Base-by-base conservation (phyloP, 257 asterid species). In the Jacaranda mimosifolia region DNA sequence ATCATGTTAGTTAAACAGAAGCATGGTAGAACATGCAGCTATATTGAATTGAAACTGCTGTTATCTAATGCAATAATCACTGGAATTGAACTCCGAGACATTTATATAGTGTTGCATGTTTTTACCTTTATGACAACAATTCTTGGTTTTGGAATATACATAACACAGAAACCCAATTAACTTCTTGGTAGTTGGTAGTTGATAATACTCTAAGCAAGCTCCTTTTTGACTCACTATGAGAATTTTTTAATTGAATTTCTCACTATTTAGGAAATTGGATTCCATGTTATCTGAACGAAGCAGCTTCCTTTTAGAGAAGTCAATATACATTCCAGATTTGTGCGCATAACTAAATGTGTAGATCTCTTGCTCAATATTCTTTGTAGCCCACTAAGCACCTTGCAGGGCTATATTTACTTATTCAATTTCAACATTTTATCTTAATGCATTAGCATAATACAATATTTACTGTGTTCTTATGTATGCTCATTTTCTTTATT, bases 401-500 rank as follows among this genome's bases (percentile, higher is more conserved):
- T 45, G 13, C 58, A 40, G 40, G 42, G 38, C 74, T 43, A 53
- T 6, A 21, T 26, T 63, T 58, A 36, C 7, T 19, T 72, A 40
- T 60, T 45, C 43, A 11, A 39, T 13, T 6, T n/a, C 76, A 26
- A 48, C 36, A 32, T 42, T 40, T 42, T 49, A 7, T 66, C 26
- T 14, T 32, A 17, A 38, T 67, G 60, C 55, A 68, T 71, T 38
- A 12, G 36, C 68, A 51, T 38, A 17, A n/a, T 42, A 18, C 42
- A 53, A 56, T 48, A 72, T 13, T 72, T 17, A 81, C 67, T 68
- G 18, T 43, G 32, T 59, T 65, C 21, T 57, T 75, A 32, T 74
- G 17, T 78, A 45, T 68, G 40, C 68, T 83, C 56, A 19, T 51
- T 46, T 77, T 71, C 60, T 70, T 60, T 57, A n/a, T 69, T 7